Conservation (phyloP, 108 stramenopile species). For the Schizochytrium sp. region DNA sequence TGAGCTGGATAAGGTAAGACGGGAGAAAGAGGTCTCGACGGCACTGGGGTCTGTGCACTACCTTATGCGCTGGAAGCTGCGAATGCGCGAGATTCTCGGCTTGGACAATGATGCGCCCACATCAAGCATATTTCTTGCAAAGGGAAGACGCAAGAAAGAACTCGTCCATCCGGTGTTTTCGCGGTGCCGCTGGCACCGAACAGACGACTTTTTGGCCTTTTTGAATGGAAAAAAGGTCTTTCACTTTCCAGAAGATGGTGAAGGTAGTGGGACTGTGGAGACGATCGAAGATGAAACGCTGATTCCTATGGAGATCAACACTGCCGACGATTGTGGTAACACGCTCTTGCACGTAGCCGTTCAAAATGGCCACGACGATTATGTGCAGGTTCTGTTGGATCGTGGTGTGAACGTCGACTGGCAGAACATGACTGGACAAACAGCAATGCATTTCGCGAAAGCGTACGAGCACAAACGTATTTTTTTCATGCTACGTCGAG, state of each 20-base stretch:
- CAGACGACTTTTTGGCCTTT: background rate
- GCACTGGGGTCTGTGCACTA: background rate
- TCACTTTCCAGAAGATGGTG: background rate
- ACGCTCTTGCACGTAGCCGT: slow-evolving; percentile 4
- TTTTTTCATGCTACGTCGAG: background rate
- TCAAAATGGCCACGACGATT: slow-evolving; percentile 23
- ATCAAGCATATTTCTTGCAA: background rate
- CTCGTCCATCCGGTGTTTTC: background rate
- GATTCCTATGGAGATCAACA: background rate
- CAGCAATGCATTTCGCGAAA: background rate
- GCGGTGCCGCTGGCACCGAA: background rate
- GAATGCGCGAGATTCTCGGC: background rate
- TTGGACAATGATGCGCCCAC: background rate
- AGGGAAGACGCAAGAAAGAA: background rate
- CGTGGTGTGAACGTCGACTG: background rate
- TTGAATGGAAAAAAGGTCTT: background rate
- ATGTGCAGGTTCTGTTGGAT: slow-evolving; percentile 7
- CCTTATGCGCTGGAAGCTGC: slow-evolving; percentile 19
- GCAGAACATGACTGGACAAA: slow-evolving; percentile 15
- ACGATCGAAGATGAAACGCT: background rate
- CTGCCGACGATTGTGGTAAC: background rate
- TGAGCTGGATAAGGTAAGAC: background rate
- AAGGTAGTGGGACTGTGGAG: background rate
- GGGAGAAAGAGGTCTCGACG: background rate
- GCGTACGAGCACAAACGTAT: background rate